A percentile compares a stretch with the other conserved stretches of the same genome.
Conservation (phyloP, 148 eudicot genomes). For the Camellia japonica region DNA sequence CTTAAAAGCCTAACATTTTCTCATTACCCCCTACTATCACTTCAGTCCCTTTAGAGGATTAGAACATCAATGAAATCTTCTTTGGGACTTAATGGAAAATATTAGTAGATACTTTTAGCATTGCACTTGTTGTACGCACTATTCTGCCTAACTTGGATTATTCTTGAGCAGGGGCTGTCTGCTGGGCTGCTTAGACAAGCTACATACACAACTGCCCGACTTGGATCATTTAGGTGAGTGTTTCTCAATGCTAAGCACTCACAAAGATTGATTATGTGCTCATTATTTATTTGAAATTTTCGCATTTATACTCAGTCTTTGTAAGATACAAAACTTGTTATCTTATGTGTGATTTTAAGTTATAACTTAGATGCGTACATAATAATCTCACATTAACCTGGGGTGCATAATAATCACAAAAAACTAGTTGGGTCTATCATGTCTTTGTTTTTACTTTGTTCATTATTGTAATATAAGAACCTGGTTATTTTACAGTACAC, state of each 20-base stretch:
- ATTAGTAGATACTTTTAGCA: background rate
- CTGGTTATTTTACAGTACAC: too few species aligned
- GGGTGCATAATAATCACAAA: too few species aligned
- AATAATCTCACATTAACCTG: too few species aligned
- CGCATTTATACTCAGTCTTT: background rate
- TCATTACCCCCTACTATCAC: background rate
- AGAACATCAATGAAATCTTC: background rate
- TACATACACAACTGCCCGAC: conserved; percentile 92
- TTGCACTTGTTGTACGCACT: background rate
- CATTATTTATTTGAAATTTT: background rate
- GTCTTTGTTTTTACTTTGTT: too few species aligned
- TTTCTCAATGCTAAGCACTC: background rate
- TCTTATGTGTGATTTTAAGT: background rate
- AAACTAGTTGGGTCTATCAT: too few species aligned
- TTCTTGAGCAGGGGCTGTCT: conserved; percentile 60
- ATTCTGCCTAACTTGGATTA: background rate
- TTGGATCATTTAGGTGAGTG: conserved; percentile 80
- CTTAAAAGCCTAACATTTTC: background rate
- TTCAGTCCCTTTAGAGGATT: background rate
- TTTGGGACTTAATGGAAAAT: background rate
- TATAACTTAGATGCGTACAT: too few species aligned
- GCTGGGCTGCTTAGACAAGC: conserved; percentile 98
- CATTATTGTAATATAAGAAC: too few species aligned
- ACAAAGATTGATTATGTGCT: background rate
- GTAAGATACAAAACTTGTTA: background rate